Evolutionary conservation across 179 eudicot species (phyloP), one percentile per base, ranked within the genome.

Genomic region (Spergularia azorica): DNA sequence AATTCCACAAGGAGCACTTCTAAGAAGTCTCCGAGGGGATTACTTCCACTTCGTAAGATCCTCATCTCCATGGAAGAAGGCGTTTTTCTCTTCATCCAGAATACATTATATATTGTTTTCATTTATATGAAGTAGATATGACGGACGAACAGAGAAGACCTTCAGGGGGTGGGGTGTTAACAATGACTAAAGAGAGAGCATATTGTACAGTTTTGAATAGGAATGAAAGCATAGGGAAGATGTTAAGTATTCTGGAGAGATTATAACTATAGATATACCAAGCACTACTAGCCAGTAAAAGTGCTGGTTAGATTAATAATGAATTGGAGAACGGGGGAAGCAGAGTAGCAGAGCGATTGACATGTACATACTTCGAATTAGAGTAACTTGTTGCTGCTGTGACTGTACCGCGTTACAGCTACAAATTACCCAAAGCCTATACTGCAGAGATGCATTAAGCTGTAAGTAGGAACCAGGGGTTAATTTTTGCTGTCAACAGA

Each of bases 1-100:
- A 90, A 74, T 95, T 93, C 83, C 99, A 95, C 83, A 93, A 93
- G 87, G 99, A 95, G 81, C 86, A 95, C 64, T 95, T 95, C 81
- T 95, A 80, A 86, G 59, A 62, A 73, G 76, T 74, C 70, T 74
- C 54, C 39, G 6, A 12, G 5, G 6, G 43, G 18, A 73, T 52
- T 13, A 41, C 55, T 66, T 77, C 72, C 70, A 51, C 78, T 67
- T 63, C 52, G 17, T 52, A 26, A 18, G 57, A 10, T 50, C 14
- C 57, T 58, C 68, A 32, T 50, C 58, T 12, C 58, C 73, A 39
- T 48, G 48, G 67, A 58, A 63, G 73, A 72, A 46, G 57, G 77
- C 74, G 14, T 26, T 62, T 74, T 72, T 57, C 72, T 74, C 54
- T 58, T 71, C 54, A 15, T 20, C 63, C 52, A 55, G 48, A 72